Base-by-base conservation (phyloP, 1,284 basidiomycete genomes). In the Schizopora paradoxa region DNA sequence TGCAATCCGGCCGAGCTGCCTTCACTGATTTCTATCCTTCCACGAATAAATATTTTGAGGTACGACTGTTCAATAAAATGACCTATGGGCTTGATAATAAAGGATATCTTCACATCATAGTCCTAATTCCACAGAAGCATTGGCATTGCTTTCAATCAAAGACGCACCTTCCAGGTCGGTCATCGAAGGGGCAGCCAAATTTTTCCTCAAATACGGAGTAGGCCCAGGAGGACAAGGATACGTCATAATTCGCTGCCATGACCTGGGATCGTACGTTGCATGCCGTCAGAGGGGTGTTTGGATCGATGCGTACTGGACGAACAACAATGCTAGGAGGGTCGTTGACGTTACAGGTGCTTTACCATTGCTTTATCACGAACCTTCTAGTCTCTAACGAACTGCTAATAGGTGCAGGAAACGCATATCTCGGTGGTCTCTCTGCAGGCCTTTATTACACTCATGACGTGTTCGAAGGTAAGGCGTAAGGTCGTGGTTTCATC, bases 301-400 rank as follows among this genome's bases (percentile, higher is more conserved):
- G 92, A 63, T 91, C 6, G 77, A 80, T 3, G 86, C 92, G 2
- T 94, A 76, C 59, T 92, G 88, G 82, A 68, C 66, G 7, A 52
- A 63, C 8, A 66, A 75, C 4, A 58, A 67, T 49, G 54, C 62
- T 22, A 62, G 66, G 16, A 76, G 72, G 46, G 72, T 95, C 7
- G 74, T 86, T 0, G 91, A 95, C 62, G 86, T 91, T 8, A 95
- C 92, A 42, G 90, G 89, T 81, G 65, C 55, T 14, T 42, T n/a
- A n/a, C n/a, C n/a, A n/a, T n/a, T n/a, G n/a, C n/a, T n/a, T n/a
- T n/a, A n/a, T n/a, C n/a, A n/a, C n/a, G n/a, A n/a, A n/a, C n/a
- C n/a, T n/a, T n/a, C n/a, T n/a, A n/a, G n/a, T n/a, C n/a, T n/a
- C n/a, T n/a, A n/a, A n/a, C n/a, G n/a, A n/a, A n/a, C n/a, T n/a